Conservation (phyloP, 2,329 filamentous ascomycete genomes). For the Calonectria pseudoreteaudii region DNA sequence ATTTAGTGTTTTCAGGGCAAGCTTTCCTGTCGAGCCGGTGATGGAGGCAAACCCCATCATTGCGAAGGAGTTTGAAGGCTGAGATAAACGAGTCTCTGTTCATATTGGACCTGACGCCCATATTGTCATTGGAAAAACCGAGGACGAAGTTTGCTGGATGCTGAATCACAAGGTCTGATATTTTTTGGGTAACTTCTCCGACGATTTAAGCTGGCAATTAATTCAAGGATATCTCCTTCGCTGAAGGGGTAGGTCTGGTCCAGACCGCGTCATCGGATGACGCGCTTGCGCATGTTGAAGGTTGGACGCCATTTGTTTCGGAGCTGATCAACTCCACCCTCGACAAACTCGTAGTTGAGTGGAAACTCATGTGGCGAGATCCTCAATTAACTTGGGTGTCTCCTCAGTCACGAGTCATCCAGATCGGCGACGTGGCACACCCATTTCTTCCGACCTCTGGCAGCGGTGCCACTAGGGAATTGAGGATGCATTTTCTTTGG, state of each 20-base stretch:
- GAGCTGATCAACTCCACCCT: background rate
- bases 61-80: background rate
- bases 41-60: background rate
- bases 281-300: background rate
- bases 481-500: background rate
- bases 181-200: background rate
- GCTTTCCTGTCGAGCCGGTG: background rate
- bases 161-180: background rate
- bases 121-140: background rate
- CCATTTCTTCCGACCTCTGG: background rate
- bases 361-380: background rate
- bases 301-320: background rate
- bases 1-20: background rate
- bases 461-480: background rate
- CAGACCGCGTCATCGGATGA: background rate
- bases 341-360: background rate
- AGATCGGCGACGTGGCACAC: background rate
- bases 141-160: background rate
- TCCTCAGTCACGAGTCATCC: background rate
- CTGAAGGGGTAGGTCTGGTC: background rate
- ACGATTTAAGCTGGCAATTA: background rate
- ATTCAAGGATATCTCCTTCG: background rate
- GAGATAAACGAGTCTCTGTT: background rate
- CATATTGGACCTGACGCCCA: background rate
- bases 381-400: background rate